Evolutionary conservation across 2,329 filamentous ascomycete species (phyloP).

Genomic region (Talaromyces sp.): DNA sequence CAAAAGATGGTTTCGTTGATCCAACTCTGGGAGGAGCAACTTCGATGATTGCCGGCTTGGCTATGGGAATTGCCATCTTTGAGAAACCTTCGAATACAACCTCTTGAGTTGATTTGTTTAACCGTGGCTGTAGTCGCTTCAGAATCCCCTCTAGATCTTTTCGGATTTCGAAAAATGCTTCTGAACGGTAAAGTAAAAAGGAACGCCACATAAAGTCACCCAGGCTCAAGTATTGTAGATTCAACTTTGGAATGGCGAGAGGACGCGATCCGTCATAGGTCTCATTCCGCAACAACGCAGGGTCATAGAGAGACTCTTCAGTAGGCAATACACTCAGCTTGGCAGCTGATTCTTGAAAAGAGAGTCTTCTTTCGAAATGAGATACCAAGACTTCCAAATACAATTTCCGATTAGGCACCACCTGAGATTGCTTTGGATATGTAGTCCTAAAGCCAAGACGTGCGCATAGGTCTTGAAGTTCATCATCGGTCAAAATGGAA

Average conservation of each 20-base stretch:
- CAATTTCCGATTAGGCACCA: conserved; percentile 54
- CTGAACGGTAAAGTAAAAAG: conserved; percentile 79
- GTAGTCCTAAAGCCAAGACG: conserved; percentile 71
- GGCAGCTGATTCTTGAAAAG: conserved; percentile 74
- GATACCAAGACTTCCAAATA: conserved; percentile 64
- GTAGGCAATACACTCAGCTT: conserved; percentile 76
- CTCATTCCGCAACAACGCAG: conserved; percentile 72
- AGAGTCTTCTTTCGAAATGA: conserved; percentile 68
- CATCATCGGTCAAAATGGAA: conserved; percentile 64
- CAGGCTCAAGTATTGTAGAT: conserved; percentile 89
- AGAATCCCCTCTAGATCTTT: conserved; percentile 83
- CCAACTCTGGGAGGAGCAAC: conserved; percentile 79
- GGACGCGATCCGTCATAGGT: conserved; percentile 81
- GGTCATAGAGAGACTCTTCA: conserved; percentile 73
- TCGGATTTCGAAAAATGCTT: conserved; percentile 89
- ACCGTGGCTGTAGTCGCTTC: conserved; percentile 69
- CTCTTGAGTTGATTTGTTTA: conserved; percentile 58
- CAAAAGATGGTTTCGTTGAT: conserved; percentile 72
- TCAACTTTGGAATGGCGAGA: conserved; percentile 87
- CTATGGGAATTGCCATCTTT: conserved; percentile 84
- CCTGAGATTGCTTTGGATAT: conserved; percentile 68
- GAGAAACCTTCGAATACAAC: conserved; percentile 75
- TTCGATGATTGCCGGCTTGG: conserved; percentile 80
- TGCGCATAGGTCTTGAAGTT: conserved; percentile 63
- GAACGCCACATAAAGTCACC: conserved; percentile 97